These are phyloP conservation scores for Diaporthe sp. DNA, from an alignment of 2,329 filamentous ascomycete species.

Conservation along the genomic window DNA sequence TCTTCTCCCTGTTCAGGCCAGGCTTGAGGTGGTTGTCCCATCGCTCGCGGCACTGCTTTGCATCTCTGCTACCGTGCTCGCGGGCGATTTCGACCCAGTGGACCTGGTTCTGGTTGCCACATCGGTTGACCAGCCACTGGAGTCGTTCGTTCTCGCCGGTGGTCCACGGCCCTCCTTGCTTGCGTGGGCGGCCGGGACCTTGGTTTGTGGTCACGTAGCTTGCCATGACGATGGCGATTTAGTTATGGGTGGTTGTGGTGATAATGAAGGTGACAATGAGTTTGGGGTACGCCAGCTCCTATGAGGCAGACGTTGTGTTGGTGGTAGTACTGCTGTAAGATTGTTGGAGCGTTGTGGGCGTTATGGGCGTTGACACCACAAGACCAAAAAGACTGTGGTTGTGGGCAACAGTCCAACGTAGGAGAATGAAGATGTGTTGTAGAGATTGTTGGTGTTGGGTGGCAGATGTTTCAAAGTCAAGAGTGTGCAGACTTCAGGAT, in stretches of 20 bases:
- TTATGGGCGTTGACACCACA: neutral
- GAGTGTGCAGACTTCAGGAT: conserved; percentile 5
- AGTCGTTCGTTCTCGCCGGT: neutral
- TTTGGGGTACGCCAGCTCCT: neutral
- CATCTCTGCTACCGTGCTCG: conserved; percentile 79
- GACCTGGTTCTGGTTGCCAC: neutral
- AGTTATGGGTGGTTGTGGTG: neutral
- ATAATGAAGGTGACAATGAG: neutral
- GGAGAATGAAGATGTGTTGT: neutral
- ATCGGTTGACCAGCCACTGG: neutral
- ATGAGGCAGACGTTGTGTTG: neutral
- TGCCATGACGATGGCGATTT: neutral
- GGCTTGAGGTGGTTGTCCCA: conserved; percentile 95
- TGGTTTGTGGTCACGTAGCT: neutral
- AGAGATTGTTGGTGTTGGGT: conserved; percentile 9
- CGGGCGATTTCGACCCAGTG: conserved; percentile 90
- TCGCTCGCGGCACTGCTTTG: conserved; percentile 95
- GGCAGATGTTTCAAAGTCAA: conserved; percentile 21
- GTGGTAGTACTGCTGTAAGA: neutral
- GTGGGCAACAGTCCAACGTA: neutral
- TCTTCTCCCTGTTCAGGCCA: conserved; percentile 45
- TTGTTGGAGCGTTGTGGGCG: neutral
- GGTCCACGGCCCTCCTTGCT: conserved; percentile 16
- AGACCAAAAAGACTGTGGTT: neutral
- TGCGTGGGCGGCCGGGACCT: conserved; percentile 9